A percentile compares a stretch with the other conserved stretches of the same genome.
phyloP scores from a whole-genome alignment of 1,284 basidiomycete species.

The Earliella scabrosa region DNA sequence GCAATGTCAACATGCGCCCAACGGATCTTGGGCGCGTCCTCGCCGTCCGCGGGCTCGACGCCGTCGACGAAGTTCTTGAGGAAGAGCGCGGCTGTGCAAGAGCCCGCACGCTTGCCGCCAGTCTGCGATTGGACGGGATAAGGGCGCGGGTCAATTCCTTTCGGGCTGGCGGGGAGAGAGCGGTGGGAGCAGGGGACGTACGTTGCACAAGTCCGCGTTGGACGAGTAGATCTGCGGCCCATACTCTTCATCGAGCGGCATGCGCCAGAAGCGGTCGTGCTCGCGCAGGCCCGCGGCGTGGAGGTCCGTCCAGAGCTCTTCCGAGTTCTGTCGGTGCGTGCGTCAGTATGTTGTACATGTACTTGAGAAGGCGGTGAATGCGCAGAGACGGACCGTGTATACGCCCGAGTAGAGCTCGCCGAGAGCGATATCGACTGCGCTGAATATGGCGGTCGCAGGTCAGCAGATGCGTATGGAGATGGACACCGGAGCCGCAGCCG shows the following conservation, averaged over 20 bases:
- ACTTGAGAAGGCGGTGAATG: too few relatives aligned
- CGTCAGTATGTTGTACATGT: too few relatives aligned
- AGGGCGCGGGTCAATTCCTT: too few relatives aligned
- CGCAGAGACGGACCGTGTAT: constrained; percentile 68
- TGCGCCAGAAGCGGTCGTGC: constrained; percentile 84
- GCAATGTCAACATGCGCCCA: constrained; percentile 91
- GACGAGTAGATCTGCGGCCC: constrained; percentile 76
- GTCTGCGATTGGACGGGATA: too few relatives aligned
- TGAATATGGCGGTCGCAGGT: constrained; percentile 27
- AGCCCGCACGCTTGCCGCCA: constrained; percentile 77
- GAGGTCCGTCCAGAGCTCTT: constrained; percentile 76
- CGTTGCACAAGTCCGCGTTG: constrained; percentile 86
- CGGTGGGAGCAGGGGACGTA: constrained; percentile 38
- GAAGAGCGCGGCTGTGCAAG: constrained; percentile 88
- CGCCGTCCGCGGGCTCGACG: constrained; percentile 55
- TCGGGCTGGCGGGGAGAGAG: not conserved
- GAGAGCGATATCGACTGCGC: constrained; percentile 69
- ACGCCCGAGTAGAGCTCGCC: constrained; percentile 82
- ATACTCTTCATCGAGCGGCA: constrained; percentile 84
- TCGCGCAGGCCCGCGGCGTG: constrained; percentile 74
- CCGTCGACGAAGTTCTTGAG: constrained; percentile 83
- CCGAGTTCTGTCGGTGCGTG: constrained; percentile 64
- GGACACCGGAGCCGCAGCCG: constrained; percentile 8
- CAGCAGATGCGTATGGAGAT: not conserved
- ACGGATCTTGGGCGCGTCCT: constrained; percentile 53